Percentiles rank a stretch among this genome's conserved stretches.
These are phyloP conservation scores for Alternaria brassicae DNA, from an alignment of 2,329 filamentous ascomycete species.

Conservation along the genomic window DNA sequence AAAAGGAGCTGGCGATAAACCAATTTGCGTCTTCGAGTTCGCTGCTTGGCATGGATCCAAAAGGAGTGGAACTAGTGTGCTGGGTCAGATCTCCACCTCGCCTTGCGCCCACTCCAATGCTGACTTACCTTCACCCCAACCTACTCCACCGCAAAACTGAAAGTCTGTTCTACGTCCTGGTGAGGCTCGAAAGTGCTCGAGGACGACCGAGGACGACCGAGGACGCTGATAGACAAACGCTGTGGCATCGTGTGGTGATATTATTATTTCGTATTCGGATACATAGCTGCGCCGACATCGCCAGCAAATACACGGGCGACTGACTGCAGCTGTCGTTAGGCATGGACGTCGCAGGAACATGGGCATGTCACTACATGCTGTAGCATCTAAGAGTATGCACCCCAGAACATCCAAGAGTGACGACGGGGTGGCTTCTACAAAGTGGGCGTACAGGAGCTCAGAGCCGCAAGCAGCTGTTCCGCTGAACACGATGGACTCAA, in stretches of 20 bases:
- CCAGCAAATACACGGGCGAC: background rate
- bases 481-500: background rate
- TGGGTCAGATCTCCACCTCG: slow-evolving; percentile 7
- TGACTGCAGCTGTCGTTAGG: slow-evolving; percentile 3
- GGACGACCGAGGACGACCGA: background rate
- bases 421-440: background rate
- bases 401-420: background rate
- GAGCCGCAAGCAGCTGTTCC: background rate
- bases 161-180: background rate
- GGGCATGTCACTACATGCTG: slow-evolving; percentile 1
- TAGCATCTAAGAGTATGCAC: background rate
- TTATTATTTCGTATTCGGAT: background rate
- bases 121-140: background rate
- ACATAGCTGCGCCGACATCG: slow-evolving; percentile 3
- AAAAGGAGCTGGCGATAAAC: slow-evolving; percentile 35
- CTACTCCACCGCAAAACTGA: background rate
- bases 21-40: slow-evolving; percentile 29
- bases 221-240: background rate
- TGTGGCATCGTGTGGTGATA: slow-evolving; percentile 1
- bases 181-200: background rate
- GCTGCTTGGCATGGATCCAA: slow-evolving; percentile 29
- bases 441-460: background rate
- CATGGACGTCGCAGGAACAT: background rate
- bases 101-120: background rate
- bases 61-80: slow-evolving; percentile 21